phyloP scores from a whole-genome alignment of 176 grass and related monocot species.

The Neostapfia colusana region DNA sequence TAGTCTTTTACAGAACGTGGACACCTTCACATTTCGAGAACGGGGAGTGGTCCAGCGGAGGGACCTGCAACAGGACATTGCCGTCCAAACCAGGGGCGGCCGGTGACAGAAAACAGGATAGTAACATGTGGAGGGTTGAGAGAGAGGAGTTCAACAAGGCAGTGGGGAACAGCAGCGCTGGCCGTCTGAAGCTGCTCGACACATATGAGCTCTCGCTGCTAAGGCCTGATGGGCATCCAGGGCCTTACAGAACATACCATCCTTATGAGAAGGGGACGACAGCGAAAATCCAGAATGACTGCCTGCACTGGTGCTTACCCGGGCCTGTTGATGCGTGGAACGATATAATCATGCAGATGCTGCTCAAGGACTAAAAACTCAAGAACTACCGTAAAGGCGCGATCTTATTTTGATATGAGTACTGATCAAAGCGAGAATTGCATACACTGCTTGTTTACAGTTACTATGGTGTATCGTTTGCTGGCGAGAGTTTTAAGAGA shows the following conservation, averaged over 20 bases:
- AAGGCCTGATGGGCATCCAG: conserved; percentile 74
- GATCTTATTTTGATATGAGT: background rate
- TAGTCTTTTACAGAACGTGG: conserved; percentile 78
- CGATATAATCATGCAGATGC: conserved; percentile 74
- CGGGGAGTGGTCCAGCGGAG: conserved; percentile 75
- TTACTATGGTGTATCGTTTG: background rate
- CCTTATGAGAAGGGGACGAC: conserved; percentile 47
- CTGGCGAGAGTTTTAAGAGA: background rate
- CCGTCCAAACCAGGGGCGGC: conserved; percentile 62
- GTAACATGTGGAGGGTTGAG: conserved; percentile 65
- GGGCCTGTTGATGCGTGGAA: conserved; percentile 82
- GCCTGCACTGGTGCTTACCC: conserved; percentile 92
- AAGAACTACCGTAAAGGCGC: background rate
- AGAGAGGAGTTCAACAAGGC: conserved; percentile 64
- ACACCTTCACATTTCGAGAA: conserved; percentile 71
- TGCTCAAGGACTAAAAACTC: conserved; percentile 14
- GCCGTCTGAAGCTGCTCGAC: conserved; percentile 63
- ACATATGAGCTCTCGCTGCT: conserved; percentile 69
- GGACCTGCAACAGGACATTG: conserved; percentile 59
- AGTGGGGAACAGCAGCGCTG: background rate
- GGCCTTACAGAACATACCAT: conserved; percentile 67
- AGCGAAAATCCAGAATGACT: conserved; percentile 65
- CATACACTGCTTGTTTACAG: background rate
- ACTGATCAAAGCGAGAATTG: background rate
- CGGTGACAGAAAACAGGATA: conserved; percentile 44